Conservation (phyloP, 169 alveolate species). For the Plasmodium inui region DNA sequence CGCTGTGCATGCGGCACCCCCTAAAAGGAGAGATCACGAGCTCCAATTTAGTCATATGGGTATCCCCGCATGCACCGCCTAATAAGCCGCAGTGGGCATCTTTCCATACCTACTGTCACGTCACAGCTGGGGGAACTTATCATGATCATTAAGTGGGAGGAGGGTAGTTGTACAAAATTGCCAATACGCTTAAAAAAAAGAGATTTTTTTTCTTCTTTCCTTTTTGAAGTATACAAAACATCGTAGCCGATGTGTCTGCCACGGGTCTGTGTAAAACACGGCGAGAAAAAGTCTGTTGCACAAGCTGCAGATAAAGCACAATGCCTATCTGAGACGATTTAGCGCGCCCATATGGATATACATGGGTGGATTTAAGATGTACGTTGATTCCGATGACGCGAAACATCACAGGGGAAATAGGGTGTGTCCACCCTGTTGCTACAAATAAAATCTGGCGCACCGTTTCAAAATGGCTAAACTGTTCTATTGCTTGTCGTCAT, state of each 20-base stretch:
- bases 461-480: background rate
- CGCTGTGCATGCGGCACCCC: background rate
- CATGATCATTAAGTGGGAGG: constrained; percentile 14
- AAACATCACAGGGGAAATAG: background rate
- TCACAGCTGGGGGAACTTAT: constrained; percentile 8
- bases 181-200: background rate
- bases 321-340: background rate
- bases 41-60: background rate
- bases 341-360: background rate
- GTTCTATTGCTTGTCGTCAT: background rate
- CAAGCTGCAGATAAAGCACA: background rate
- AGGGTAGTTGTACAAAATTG: background rate
- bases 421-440: background rate
- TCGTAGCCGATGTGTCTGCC: background rate
- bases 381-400: background rate
- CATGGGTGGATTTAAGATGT: background rate
- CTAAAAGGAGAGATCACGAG: background rate
- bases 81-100: background rate
- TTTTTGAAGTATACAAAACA: background rate
- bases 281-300: background rate
- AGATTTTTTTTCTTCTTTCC: background rate
- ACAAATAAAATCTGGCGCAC: background rate
- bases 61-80: background rate
- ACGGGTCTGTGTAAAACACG: background rate
- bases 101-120: constrained; percentile 18